Evolutionary conservation across 371 early-diverging fungal genomes (phyloP).

Genomic region (Encephalitozoon romaleae): DNA sequence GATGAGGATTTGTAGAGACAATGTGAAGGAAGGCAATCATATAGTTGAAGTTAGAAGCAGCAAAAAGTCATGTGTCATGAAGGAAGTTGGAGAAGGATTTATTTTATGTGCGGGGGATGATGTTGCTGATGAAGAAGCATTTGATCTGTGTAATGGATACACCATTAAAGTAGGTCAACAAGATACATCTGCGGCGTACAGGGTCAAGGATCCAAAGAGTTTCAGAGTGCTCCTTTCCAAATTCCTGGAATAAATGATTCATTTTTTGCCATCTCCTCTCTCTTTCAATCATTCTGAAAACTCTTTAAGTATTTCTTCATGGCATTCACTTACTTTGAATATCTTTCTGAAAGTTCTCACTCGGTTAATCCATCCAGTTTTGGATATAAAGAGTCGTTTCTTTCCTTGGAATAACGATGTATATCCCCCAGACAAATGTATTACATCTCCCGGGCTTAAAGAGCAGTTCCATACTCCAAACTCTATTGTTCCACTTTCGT

Average conservation of each 20-base stretch:
- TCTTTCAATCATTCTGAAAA: neutral
- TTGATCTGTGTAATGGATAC: slow-evolving; percentile 21
- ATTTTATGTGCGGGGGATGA: slow-evolving; percentile 60
- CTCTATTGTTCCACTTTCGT: slow-evolving; percentile 45
- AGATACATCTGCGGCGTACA: neutral
- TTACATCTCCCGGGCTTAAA: slow-evolving; percentile 32
- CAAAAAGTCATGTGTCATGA: slow-evolving; percentile 49
- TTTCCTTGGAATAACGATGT: slow-evolving; percentile 16
- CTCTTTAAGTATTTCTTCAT: neutral
- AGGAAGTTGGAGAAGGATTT: slow-evolving; percentile 32
- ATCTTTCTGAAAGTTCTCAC: slow-evolving; percentile 23
- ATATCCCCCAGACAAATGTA: slow-evolving; percentile 20
- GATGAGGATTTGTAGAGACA: neutral
- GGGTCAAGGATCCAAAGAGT: neutral
- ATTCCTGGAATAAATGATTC: neutral
- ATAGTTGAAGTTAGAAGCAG: slow-evolving; percentile 51
- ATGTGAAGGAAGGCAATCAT: slow-evolving; percentile 52
- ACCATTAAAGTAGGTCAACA: slow-evolving; percentile 36
- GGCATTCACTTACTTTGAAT: slow-evolving; percentile 17
- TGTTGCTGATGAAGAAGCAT: slow-evolving; percentile 60
- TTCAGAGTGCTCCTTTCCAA: neutral
- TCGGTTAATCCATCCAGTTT: slow-evolving; percentile 14
- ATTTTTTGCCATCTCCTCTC: neutral
- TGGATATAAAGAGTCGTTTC: slow-evolving; percentile 13
- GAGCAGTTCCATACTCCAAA: slow-evolving; percentile 19